These are phyloP conservation scores for Carex kokanica DNA, from an alignment of 176 grass and related monocot genomes.

Conservation along the genomic window DNA sequence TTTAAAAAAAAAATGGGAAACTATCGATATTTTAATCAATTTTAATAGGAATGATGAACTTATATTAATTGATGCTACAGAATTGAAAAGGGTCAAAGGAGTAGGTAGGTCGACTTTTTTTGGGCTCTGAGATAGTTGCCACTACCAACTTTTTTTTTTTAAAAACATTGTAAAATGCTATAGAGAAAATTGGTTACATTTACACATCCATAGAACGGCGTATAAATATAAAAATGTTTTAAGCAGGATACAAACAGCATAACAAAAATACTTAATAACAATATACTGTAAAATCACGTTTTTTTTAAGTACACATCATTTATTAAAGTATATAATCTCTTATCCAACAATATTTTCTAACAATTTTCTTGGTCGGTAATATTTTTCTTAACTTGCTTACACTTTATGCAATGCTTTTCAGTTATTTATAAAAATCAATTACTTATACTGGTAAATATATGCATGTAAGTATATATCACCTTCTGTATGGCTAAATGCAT, in stretches of 20 bases:
- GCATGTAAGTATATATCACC: slow-evolving; percentile 4
- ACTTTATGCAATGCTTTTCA: background rate
- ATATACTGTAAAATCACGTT: background rate
- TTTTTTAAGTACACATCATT: background rate
- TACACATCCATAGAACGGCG: background rate
- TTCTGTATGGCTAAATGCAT: slow-evolving; percentile 59
- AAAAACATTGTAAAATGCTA: background rate
- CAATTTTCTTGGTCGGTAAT: background rate
- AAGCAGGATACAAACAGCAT: background rate
- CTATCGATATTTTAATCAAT: background rate
- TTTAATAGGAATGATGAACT: background rate
- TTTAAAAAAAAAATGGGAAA: too few relatives aligned
- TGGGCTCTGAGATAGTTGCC: background rate
- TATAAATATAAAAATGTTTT: background rate
- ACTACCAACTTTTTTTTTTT: too few relatives aligned
- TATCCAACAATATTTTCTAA: background rate
- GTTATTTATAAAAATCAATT: background rate
- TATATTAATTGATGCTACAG: background rate
- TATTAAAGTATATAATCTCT: background rate
- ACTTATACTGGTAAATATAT: too few relatives aligned
- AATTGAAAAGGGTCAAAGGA: background rate
- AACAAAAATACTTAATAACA: background rate
- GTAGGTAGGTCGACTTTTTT: background rate
- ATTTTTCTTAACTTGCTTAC: background rate
- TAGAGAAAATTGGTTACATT: background rate